Percentiles rank a stretch among this genome's conserved stretches.
Conservation (phyloP, 345 rosid genomes). For the Eucalyptus tenuipes region DNA sequence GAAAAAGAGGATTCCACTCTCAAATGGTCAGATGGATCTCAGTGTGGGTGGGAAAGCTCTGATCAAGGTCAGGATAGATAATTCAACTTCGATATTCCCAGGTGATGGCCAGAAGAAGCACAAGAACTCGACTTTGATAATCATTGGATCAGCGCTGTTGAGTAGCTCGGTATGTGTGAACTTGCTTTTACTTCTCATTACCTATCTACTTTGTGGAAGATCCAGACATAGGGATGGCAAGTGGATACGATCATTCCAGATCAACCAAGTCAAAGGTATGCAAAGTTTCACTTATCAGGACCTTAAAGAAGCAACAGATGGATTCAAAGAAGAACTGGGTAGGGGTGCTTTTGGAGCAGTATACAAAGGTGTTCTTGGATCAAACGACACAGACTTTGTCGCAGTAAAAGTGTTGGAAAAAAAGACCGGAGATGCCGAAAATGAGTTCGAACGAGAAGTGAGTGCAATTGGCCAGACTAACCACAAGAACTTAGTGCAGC, state of each 20-base stretch:
- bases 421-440: neutral
- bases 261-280: neutral
- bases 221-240: neutral
- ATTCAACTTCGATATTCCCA: neutral
- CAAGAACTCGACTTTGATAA: neutral
- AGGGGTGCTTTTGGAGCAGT: conserved; percentile 27
- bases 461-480: conserved; percentile 18
- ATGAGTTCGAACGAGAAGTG: conserved; percentile 21
- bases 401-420: conserved; percentile 17
- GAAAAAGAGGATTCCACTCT: conserved; percentile 43
- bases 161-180: conserved; percentile 13
- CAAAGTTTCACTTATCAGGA: conserved; percentile 11
- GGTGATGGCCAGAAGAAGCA: neutral
- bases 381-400: neutral
- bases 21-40: conserved; percentile 13
- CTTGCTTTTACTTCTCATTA: neutral
- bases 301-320: conserved; percentile 10
- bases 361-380: conserved; percentile 11
- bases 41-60: conserved; percentile 5
- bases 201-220: neutral
- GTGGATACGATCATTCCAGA: neutral
- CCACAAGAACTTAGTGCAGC: conserved; percentile 26
- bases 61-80: conserved; percentile 16
- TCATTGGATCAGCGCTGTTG: conserved; percentile 5
- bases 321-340: conserved; percentile 25